A percentile compares a stretch with the other conserved stretches of the same genome.
phyloP scores from a whole-genome alignment of 805 yeast species.

The Candida pseudoglaebosa region DNA sequence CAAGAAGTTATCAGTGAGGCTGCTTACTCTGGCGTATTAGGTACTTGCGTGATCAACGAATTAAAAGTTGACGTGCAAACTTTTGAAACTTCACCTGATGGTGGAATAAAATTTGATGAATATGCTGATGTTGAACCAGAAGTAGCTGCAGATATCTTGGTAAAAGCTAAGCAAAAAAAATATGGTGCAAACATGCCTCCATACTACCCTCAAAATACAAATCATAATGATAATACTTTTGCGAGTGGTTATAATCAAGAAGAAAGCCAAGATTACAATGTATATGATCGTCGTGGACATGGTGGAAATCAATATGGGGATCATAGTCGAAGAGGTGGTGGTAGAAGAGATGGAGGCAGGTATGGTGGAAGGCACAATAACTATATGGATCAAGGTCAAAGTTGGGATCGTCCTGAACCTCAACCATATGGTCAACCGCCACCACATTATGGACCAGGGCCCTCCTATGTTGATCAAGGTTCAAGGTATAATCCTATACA shows the following conservation, averaged over 20 bases:
- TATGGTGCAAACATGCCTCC: conserved; percentile 16
- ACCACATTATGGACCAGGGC: conserved; percentile 12
- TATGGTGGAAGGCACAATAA: conserved; percentile 9
- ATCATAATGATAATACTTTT: conserved; percentile 10
- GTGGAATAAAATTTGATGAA: conserved; percentile 80
- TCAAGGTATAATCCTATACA: conserved; percentile 6
- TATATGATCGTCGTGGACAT: conserved; percentile 10
- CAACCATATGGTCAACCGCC: conserved; percentile 12
- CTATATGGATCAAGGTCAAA: conserved; percentile 5
- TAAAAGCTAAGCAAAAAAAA: conserved; percentile 35
- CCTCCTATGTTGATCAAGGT: conserved; percentile 10
- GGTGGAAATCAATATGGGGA: conserved; percentile 9
- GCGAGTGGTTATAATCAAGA: conserved; percentile 4
- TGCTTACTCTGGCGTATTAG: conserved; percentile 75
- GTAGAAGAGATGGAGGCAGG: conserved; percentile 13
- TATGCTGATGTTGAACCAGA: conserved; percentile 65
- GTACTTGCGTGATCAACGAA: conserved; percentile 61
- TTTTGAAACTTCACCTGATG: conserved; percentile 64
- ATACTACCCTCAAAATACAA: conserved; percentile 11
- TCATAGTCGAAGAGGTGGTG: conserved; percentile 8
- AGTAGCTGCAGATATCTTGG: conserved; percentile 60
- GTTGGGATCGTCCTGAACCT: conserved; percentile 4
- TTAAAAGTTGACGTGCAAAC: conserved; percentile 63
- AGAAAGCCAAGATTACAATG: conserved; percentile 7
- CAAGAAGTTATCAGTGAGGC: conserved; percentile 56